Percentiles rank a stretch among this genome's conserved stretches.
Conservation (phyloP, 805 yeast species). For the Saccharomycopsis malanga region DNA sequence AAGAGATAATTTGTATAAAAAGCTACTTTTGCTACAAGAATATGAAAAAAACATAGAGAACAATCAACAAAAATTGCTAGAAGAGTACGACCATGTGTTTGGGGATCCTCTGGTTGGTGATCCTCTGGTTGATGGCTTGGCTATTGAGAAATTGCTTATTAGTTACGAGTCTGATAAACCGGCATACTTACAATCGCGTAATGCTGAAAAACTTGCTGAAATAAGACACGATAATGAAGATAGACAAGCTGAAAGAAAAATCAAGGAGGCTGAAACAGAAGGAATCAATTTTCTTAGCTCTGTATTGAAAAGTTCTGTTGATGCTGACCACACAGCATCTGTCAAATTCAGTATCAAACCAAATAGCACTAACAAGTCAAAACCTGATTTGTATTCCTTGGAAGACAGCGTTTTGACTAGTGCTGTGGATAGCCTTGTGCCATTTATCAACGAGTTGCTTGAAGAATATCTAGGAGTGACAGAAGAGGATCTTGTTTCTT, state of each 20-base stretch:
- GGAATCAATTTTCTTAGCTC: conserved; percentile 23
- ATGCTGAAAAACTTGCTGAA: conserved; percentile 34
- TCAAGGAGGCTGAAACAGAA: conserved; percentile 21
- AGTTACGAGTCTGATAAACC: conserved; percentile 8
- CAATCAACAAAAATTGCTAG: neutral
- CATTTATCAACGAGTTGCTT: conserved; percentile 36
- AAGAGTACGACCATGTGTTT: conserved; percentile 10
- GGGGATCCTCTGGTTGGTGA: too few species aligned
- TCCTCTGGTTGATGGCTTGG: neutral
- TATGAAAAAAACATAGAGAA: conserved; percentile 36
- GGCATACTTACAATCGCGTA: conserved; percentile 35
- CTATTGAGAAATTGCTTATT: neutral
- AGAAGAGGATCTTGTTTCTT: conserved; percentile 44
- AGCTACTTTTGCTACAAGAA: conserved; percentile 24
- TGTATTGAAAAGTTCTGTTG: neutral
- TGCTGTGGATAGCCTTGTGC: conserved; percentile 27
- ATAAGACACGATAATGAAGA: conserved; percentile 37
- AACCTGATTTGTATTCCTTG: neutral
- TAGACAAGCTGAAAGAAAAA: conserved; percentile 31
- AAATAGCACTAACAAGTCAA: neutral
- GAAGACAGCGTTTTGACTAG: conserved; percentile 20
- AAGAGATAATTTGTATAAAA: conserved; percentile 23
- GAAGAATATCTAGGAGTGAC: conserved; percentile 47
- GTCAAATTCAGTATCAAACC: neutral
- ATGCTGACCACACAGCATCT: neutral